Evolutionary conservation across 352 stramenopile species (phyloP).

Genomic region (Globisporangium alternatum): DNA sequence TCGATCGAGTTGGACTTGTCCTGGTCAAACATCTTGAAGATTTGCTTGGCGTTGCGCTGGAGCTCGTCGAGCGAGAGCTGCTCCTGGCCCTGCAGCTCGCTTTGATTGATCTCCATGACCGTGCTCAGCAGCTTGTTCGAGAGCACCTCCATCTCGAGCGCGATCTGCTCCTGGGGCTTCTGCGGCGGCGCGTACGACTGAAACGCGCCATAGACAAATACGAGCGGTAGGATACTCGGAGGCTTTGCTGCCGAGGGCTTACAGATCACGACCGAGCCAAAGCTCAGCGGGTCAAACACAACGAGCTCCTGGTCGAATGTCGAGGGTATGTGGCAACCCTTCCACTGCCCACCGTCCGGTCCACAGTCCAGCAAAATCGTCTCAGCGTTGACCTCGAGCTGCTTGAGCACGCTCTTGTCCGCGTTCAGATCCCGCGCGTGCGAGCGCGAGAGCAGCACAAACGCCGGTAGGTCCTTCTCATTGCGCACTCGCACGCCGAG

Average conservation of each 20-base stretch:
- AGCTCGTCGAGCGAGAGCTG: conserved; percentile 43
- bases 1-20: conserved; percentile 78
- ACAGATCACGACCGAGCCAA: conserved; percentile 47
- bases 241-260: conserved; percentile 61
- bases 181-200: conserved; percentile 48
- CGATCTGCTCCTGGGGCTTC: conserved; percentile 44
- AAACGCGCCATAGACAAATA: conserved; percentile 60
- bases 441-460: conserved; percentile 48
- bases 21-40: conserved; percentile 73
- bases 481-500: conserved; percentile 51
- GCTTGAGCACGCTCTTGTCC: conserved; percentile 23
- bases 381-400: conserved; percentile 42
- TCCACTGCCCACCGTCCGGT: conserved; percentile 55
- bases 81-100: conserved; percentile 27
- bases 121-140: conserved; percentile 40
- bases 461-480: conserved; percentile 52
- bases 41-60: conserved; percentile 47
- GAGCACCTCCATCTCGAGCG: conserved; percentile 45
- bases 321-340: conserved; percentile 38
- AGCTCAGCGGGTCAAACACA: conserved; percentile 54
- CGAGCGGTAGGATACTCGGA: conserved; percentile 37
- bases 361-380: conserved; percentile 52
- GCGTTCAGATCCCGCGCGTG: conserved; percentile 23
- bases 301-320: conserved; percentile 57
- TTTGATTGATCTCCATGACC: conserved; percentile 48